These are phyloP conservation scores for Coniosporium tulheliwenetii DNA, from an alignment of 2,329 filamentous ascomycete genomes.

Conservation along the genomic window DNA sequence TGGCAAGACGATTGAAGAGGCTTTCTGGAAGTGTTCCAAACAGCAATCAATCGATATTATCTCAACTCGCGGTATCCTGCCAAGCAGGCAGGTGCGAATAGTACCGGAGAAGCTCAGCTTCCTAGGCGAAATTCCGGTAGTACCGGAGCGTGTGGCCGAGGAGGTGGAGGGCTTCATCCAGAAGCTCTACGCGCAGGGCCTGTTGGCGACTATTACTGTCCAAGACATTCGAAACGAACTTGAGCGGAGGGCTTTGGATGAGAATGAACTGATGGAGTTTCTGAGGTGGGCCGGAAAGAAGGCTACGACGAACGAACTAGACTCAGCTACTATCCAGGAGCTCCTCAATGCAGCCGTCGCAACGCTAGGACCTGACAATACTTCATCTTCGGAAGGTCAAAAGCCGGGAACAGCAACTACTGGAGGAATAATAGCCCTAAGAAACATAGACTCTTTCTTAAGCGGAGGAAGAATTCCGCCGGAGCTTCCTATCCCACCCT, in stretches of 20 bases:
- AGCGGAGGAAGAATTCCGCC: slow-evolving; percentile 64
- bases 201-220: slow-evolving; percentile 77
- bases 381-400: slow-evolving; percentile 41
- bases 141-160: slow-evolving; percentile 61
- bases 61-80: slow-evolving; percentile 73
- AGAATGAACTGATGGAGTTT: slow-evolving; percentile 66
- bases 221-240: slow-evolving; percentile 74
- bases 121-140: slow-evolving; percentile 72
- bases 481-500: slow-evolving; percentile 64
- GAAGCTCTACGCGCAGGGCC: slow-evolving; percentile 67
- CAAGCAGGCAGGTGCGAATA: slow-evolving; percentile 70
- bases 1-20: slow-evolving; percentile 77
- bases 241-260: slow-evolving; percentile 64
- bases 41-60: slow-evolving; percentile 74
- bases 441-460: slow-evolving; percentile 59
- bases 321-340: slow-evolving; percentile 47
- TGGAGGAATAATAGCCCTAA: slow-evolving; percentile 51
- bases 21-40: slow-evolving; percentile 86
- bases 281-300: slow-evolving; percentile 70
- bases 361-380: slow-evolving; percentile 37
- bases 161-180: slow-evolving; percentile 56
- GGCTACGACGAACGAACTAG: slow-evolving; percentile 55
- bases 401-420: no score
- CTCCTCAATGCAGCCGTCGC: slow-evolving; percentile 72
- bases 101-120: slow-evolving; percentile 58